These are phyloP conservation scores for Punica granatum DNA, from an alignment of 345 rosid genomes.

Conservation along the genomic window DNA sequence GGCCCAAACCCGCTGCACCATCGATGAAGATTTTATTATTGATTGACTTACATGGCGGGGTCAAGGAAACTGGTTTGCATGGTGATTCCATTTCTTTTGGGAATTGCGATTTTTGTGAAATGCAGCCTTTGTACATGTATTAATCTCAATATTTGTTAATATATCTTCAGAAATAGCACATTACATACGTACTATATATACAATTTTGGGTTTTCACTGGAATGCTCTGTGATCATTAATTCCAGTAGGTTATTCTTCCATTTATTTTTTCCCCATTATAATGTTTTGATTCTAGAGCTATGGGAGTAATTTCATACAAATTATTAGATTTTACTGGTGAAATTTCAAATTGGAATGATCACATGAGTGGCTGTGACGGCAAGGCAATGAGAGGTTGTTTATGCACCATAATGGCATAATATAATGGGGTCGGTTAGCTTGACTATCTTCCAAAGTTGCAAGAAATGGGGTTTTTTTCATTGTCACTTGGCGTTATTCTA, in stretches of 20 bases:
- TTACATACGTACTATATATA: neutral
- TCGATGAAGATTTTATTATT: constrained; percentile 25
- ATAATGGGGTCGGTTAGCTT: constrained; percentile 14
- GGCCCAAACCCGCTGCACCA: constrained; percentile 96
- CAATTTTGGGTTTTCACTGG: neutral
- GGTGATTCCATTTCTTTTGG: neutral
- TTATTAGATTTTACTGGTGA: neutral
- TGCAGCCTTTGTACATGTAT: neutral
- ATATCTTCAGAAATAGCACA: neutral
- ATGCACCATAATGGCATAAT: neutral
- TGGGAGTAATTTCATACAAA: neutral
- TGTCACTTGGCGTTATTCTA: too few species aligned
- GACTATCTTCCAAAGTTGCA: neutral
- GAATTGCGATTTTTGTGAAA: neutral
- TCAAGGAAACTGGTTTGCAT: neutral
- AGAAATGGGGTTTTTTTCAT: neutral
- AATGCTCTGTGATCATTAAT: neutral
- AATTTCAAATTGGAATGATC: neutral
- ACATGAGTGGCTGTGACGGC: constrained; percentile 36
- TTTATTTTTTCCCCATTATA: neutral
- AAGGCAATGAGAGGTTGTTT: constrained; percentile 14
- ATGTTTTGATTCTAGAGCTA: neutral
- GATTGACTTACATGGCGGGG: neutral
- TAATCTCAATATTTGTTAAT: neutral
- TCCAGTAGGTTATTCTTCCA: neutral